Percentiles rank a stretch among this genome's conserved stretches.
These are phyloP conservation scores for Candida palmyrensis DNA, from an alignment of 805 yeast species.

Conservation along the genomic window DNA sequence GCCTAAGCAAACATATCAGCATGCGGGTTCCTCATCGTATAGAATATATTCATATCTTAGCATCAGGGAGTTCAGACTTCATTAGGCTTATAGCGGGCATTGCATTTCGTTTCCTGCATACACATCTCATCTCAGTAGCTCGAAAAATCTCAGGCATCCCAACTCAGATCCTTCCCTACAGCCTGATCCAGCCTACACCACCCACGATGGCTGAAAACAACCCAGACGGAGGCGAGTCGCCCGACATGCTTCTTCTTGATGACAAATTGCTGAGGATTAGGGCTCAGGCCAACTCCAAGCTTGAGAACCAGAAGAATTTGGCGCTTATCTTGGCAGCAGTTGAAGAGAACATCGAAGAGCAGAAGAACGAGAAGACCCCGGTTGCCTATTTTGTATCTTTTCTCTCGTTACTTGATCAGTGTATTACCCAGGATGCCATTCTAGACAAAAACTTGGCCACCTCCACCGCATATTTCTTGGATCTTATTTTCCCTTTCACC, in stretches of 20 bases:
- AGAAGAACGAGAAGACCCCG: slow-evolving; percentile 55
- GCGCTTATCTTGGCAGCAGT: slow-evolving; percentile 84
- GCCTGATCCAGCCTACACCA: not conserved
- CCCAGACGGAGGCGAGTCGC: slow-evolving; percentile 34
- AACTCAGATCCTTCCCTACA: slow-evolving; percentile 1
- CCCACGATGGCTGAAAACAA: slow-evolving; percentile 24
- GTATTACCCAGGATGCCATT: slow-evolving; percentile 44
- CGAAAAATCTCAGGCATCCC: not conserved
- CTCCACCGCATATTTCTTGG: slow-evolving; percentile 75
- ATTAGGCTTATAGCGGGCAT: too few species aligned
- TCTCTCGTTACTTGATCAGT: slow-evolving; percentile 73
- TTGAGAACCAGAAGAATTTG: slow-evolving; percentile 80
- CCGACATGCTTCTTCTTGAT: slow-evolving; percentile 48
- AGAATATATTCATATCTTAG: not conserved
- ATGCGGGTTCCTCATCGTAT: not conserved
- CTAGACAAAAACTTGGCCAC: slow-evolving; percentile 64
- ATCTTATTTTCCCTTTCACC: slow-evolving; percentile 68
- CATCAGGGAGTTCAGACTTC: too few species aligned
- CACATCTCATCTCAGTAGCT: slow-evolving; percentile 3
- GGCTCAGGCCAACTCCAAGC: slow-evolving; percentile 67
- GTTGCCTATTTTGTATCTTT: slow-evolving; percentile 85
- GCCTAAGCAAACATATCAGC: not conserved
- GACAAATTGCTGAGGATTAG: slow-evolving; percentile 64
- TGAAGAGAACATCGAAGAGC: slow-evolving; percentile 78
- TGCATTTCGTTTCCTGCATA: slow-evolving; percentile 1